Conservation (phyloP, 441 rosid species). For the Theobroma grandiflorum region DNA sequence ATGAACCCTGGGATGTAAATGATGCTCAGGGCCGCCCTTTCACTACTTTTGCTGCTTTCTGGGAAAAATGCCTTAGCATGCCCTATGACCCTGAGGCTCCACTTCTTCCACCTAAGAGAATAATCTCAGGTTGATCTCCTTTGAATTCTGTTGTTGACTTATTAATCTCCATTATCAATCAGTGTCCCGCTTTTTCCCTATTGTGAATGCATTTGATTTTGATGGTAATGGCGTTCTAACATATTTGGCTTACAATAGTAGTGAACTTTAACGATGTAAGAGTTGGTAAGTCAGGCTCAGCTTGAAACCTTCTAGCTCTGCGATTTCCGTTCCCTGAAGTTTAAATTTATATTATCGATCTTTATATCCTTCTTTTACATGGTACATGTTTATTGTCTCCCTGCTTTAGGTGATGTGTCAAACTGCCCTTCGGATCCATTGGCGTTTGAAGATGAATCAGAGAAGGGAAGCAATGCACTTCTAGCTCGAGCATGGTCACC, state of each 20-base stretch:
- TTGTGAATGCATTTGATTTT: not conserved
- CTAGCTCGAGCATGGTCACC: constrained; percentile 99
- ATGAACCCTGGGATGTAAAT: constrained; percentile 97
- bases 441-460: constrained; percentile 90
- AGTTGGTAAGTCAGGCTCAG: no score
- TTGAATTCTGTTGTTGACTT: constrained; percentile 18
- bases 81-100: constrained; percentile 97
- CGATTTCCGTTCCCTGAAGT: no score
- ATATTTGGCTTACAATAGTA: not conserved
- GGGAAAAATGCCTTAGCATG: constrained; percentile 98
- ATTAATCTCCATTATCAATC: not conserved
- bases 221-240: not conserved
- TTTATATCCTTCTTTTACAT: not conserved
- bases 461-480: constrained; percentile 96
- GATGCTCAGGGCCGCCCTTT: constrained; percentile 82
- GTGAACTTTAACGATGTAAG: no score
- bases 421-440: constrained; percentile 69
- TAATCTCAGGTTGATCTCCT: constrained; percentile 71
- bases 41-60: constrained; percentile 80
- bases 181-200: not conserved
- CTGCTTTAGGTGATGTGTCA: constrained; percentile 74
- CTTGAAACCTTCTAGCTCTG: no score
- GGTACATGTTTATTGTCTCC: constrained; percentile 9
- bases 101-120: constrained; percentile 95
- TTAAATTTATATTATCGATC: no score